phyloP scores from a whole-genome alignment of 106 monocot genomes.

The Xerophyta viscosa region DNA sequence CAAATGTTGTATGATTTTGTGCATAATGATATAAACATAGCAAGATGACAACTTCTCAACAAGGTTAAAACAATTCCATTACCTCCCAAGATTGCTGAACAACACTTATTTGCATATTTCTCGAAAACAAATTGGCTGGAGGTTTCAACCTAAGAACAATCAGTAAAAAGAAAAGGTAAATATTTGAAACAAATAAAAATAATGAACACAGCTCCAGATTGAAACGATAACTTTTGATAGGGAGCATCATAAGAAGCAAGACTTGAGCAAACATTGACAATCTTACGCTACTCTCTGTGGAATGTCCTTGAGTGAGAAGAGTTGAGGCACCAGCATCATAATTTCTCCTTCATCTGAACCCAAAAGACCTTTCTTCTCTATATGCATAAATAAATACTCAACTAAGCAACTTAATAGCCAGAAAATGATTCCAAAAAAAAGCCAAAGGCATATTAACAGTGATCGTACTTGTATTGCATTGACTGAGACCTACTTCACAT shows the following conservation, averaged over 20 bases:
- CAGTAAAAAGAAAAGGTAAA: no score
- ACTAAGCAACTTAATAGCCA: no score
- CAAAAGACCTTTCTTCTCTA: constrained; percentile 25
- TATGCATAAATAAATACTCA: no score
- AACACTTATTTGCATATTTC: constrained; percentile 47
- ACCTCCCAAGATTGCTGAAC: constrained; percentile 85
- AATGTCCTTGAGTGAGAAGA: constrained; percentile 71
- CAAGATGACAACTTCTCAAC: background rate
- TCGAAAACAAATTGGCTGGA: constrained; percentile 46
- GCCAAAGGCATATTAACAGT: background rate
- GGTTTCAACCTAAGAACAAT: constrained; percentile 43
- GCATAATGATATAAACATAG: no score
- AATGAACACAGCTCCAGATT: background rate
- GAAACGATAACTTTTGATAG: constrained; percentile 1
- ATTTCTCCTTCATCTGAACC: constrained; percentile 50
- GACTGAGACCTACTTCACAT: no score
- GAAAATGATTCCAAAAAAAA: background rate
- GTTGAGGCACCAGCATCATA: constrained; percentile 78
- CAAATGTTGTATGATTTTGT: background rate
- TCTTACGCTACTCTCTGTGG: constrained; percentile 78
- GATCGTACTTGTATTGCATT: no score
- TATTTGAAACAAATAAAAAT: background rate
- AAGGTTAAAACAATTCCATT: background rate
- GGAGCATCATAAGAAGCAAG: no score
- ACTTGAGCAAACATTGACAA: background rate